phyloP scores from a whole-genome alignment of 1,284 basidiomycete genomes.

The Apiotrichum veenhuisii region DNA sequence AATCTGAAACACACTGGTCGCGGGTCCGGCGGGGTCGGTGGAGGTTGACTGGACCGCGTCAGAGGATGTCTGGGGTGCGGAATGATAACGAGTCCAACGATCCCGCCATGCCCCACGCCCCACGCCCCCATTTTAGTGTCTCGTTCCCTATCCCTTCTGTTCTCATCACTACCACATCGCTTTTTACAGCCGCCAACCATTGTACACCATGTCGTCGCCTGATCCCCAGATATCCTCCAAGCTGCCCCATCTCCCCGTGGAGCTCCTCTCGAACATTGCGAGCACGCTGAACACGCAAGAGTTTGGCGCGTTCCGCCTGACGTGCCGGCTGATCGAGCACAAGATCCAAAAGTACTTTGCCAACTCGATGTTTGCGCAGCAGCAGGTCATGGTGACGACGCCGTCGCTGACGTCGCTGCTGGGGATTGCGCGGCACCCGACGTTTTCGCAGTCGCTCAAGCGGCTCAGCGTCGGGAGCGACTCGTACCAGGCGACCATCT shows the following conservation, averaged over 20 bases:
- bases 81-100: no score
- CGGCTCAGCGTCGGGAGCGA: conserved; percentile 12
- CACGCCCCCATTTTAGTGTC: no score
- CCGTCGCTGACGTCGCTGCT: conserved; percentile 8
- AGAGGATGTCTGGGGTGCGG: no score
- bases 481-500: neutral
- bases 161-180: no score
- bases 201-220: no score
- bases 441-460: conserved; percentile 2
- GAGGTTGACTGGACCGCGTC: no score
- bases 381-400: conserved; percentile 18
- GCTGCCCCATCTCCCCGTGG: conserved; percentile 13
- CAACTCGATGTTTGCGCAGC: conserved; percentile 15
- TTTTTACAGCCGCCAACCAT: no score
- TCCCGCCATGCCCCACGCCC: no score
- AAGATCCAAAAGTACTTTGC: conserved; percentile 8
- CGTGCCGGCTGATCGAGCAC: conserved; percentile 11
- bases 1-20: no score
- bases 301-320: conserved; percentile 7
- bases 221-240: no score
- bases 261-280: conserved; percentile 12
- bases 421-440: conserved; percentile 9
- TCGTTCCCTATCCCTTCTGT: no score
- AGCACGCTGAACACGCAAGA: conserved; percentile 8
- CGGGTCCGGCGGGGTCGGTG: no score